Evolutionary conservation across 345 rosid species (phyloP), one percentile per base, ranked within the genome.

Genomic region (Rhodamnia rubescens): DNA sequence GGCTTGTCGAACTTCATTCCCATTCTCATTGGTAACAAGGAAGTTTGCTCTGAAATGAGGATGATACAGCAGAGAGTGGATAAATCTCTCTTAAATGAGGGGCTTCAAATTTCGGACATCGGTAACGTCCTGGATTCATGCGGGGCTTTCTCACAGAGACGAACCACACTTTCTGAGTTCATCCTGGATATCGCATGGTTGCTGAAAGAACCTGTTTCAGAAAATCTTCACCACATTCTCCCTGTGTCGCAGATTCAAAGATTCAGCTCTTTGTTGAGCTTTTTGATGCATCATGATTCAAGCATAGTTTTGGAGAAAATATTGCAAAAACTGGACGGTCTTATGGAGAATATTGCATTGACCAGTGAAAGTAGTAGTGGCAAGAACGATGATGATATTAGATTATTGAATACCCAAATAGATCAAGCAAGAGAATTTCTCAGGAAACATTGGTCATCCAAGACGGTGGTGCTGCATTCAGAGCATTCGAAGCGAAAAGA

Each of bases 1-100:
- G 98, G 99, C 78, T 86, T 97, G 57, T 97, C 99, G 59, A 97
- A 96, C 91, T 96, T 95, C 88, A 91, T 97, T 87, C 98, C 99
- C 61, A 84, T 97, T 53, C 89, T 97, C 27, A 88, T 97, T 44
- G 96, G 95, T 69, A 93, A 96, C 88, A 84, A 85, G 88, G 93
- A 93, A 84, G 92, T 90, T 85, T 97, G 99, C 85, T 92, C 90
- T 16, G 98, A 97, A 91, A 93, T 97, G 92, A 89, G 88, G 88
- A 86, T 61, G 74, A 89, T 97, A 86, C 96, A 93, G 91, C 90
- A 91, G 90, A 93, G 90, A 85, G 88, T 92, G 87, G 90, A 90
- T 82, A 90, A 87, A 58, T 89, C 92, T 84, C 86, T 91, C 84
- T 54, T 47, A 80, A 69, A 7, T 24, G 55, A 84, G 54, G 52